phyloP scores from a whole-genome alignment of 2,329 filamentous ascomycete species.

The Fusarium humuli region DNA sequence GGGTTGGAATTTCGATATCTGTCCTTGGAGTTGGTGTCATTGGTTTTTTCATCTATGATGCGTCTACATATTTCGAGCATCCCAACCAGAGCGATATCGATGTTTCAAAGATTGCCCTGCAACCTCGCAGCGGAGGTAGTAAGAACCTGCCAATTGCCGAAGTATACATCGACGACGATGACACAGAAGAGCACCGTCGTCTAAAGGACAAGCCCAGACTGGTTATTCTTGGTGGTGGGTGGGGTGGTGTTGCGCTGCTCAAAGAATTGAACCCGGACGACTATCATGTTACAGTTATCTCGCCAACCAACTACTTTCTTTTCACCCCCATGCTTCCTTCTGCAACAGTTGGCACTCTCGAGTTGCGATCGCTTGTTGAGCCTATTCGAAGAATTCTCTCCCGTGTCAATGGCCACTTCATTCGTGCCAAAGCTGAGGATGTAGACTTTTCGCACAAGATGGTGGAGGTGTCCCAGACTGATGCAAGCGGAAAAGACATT shows the following conservation, averaged over 20 bases:
- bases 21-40: conserved; percentile 76
- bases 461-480: conserved; percentile 83
- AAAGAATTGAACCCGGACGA: conserved; percentile 91
- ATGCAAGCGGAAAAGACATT: conserved; percentile 76
- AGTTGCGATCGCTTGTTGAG: conserved; percentile 90
- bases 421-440: conserved; percentile 87
- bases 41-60: conserved; percentile 94
- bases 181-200: conserved; percentile 74
- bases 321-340: conserved; percentile 99
- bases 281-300: conserved; percentile 95
- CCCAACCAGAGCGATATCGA: conserved; percentile 76
- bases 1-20: conserved; percentile 76
- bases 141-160: conserved; percentile 96
- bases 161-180: conserved; percentile 88
- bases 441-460: conserved; percentile 93
- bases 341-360: conserved; percentile 94
- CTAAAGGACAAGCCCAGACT: conserved; percentile 91
- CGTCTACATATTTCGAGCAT: conserved; percentile 85
- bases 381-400: conserved; percentile 87
- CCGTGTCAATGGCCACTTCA: conserved; percentile 85
- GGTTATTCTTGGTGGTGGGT: conserved; percentile 92
- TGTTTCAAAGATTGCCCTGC: conserved; percentile 86
- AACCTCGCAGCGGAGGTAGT: conserved; percentile 84
- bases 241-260: conserved; percentile 91
- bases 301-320: conserved; percentile 94